Conservation (phyloP, 306 rosid genomes). For the Dryas alaskensis region DNA sequence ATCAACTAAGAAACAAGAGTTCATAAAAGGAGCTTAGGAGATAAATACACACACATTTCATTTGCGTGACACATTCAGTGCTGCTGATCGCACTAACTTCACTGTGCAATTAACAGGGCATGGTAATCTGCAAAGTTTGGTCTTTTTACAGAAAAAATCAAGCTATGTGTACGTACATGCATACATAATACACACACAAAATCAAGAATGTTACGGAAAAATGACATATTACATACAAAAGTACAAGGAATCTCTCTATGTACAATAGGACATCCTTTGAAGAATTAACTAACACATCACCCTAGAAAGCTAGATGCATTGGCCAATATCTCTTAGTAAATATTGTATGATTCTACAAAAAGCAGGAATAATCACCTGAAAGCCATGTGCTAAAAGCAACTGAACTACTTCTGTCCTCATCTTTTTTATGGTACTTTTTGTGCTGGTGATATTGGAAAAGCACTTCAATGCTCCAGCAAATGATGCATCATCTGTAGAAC, state of each 20-base stretch:
- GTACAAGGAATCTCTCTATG: too few species aligned
- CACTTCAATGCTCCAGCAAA: slow-evolving; percentile 67
- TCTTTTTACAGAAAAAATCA: background rate
- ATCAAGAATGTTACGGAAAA: background rate
- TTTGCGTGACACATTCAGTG: background rate
- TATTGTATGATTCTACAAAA: background rate
- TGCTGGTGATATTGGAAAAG: slow-evolving; percentile 51
- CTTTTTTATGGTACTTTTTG: slow-evolving; percentile 64
- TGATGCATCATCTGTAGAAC: slow-evolving; percentile 45
- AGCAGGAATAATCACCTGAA: slow-evolving; percentile 58
- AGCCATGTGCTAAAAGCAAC: slow-evolving; percentile 81
- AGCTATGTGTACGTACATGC: background rate
- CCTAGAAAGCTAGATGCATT: background rate
- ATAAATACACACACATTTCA: background rate
- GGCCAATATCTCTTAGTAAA: background rate
- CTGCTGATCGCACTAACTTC: background rate
- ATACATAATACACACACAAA: background rate
- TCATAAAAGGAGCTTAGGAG: background rate
- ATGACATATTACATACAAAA: background rate
- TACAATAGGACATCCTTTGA: background rate
- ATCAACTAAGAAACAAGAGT: background rate
- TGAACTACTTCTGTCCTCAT: slow-evolving; percentile 55
- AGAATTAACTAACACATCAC: slow-evolving; percentile 1
- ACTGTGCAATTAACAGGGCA: too few species aligned
- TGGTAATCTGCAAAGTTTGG: too few species aligned